Base-by-base conservation (phyloP, 345 rosid species). In the Ricinus communis region DNA sequence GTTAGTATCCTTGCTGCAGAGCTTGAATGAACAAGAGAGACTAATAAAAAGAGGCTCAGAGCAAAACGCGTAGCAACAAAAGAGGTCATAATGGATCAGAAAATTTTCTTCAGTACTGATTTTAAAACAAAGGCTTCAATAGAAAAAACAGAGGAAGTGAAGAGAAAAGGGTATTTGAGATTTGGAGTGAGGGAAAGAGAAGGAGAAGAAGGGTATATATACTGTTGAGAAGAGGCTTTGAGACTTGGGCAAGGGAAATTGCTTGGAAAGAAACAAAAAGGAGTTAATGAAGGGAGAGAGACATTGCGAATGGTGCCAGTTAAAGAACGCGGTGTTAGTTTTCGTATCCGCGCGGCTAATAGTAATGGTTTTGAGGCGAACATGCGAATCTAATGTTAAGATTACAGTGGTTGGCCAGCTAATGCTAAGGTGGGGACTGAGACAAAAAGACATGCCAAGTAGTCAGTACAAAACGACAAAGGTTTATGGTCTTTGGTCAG, bases 391-490 rank as follows among this genome's bases (percentile, higher is more conserved):
- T 0, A 15, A 62, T 52, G 45, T 13, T 4, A 53, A 53, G 21
- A 21, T 22, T 14, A 50, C 74, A 31, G 73, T n/a, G 15, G 47
- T 22, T 21, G 38, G 66, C 66, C 74, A 70, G 74, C 74, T 70
- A 70, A 49, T 41, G 50, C 1, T n/a, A n/a, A 33, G 38, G 38
- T 33, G 38, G 38, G 38, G 38, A n/a, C 38, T 33, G 38, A 33
- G 47, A 12, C 25, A 54, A 22, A 16, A 52, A 21, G 57, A 21
- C 57, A 14, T 53, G 57, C 57, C 57, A 53, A 53, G 5, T 1
- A 19, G 5, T 21, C 4, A 53, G 57, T n/a, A 22, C 5, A 3
- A 50, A 5, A 18, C 18, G 22, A 50, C 54, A 50, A 50, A 19
- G 19, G 4, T 33, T 33, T 33, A 6, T 33, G 38, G 4, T 33